Base-by-base conservation (phyloP, 345 rosid species). In the Trapa incisa region DNA sequence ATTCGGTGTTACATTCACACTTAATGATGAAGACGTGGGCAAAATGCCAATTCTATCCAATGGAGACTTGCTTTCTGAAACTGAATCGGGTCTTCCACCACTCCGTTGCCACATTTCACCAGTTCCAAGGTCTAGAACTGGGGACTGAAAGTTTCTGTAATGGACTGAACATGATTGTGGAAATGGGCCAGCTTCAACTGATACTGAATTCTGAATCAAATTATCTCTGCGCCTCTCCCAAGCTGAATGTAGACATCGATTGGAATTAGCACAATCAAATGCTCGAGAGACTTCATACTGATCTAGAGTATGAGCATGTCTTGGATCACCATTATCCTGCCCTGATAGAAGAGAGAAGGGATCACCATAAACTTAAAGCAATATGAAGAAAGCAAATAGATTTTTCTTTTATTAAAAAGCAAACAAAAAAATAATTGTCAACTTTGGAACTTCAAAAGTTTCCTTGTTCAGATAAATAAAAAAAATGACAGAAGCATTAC, bases 151-250 rank as follows among this genome's bases (percentile, higher is more conserved):
- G 74, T 72, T 79, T 75, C 77, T 75, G 76, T 75, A 80, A 75
- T 71, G 71, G 58, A 84, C 65, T 43, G 80, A 83, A 39, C 86
- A 78, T 16, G 85, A 80, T 72, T 74, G 81, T 72, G 80, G 70
- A 83, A 65, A 77, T 7, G 87, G 81, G 69, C 62, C 82, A 47
- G 71, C 45, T 75, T 85, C 89, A 72, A 50, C 81, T 22, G 86
- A 64, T 61, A 81, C 47, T 13, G 87, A 67, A 72, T 70, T 86
- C 81, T 85, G 91, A 79, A 68, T 81, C 75, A 85, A 78, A 77
- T 80, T 79, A 75, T 70, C 68, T 65, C 66, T 70, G 73, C 78
- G 76, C 62, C 81, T 87, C 62, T 86, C 90, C 81, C 84, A 84
- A 74, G 86, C 67, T 62, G 85, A 77, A 80, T 74, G 77, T 56